Base-by-base conservation (phyloP, 139 green algal species). In the Chlamydomonas incerta region DNA sequence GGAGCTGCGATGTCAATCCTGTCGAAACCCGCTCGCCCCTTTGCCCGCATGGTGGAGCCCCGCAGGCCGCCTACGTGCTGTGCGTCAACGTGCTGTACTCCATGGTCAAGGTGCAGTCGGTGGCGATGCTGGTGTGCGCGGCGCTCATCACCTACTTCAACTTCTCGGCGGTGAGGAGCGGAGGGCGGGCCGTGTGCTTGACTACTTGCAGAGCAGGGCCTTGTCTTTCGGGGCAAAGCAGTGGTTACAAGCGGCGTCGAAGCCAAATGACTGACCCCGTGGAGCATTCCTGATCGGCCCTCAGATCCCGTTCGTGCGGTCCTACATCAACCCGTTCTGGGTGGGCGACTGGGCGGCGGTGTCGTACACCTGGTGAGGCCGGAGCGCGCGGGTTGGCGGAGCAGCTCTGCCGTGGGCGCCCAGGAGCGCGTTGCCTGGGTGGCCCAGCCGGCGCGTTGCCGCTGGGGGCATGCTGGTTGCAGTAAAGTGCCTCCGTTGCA, bases 291-390 rank as follows among this genome's bases (percentile, higher is more conserved):
- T 6, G n/a, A 55, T 14, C 57, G 33, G 4, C 26, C 34, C 41
- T 28, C 63, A 83, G 76, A 65, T 83, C 20, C 77, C 77, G 63
- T 83, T 83, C 21, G 33, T 83, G 8, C 37, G 63, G 9, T 35
- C 63, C 4, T 34, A 41, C 63, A 50, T 83, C 37, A 74, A 74
- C 63, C 18, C 72, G 18, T 18, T 47, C 18, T 83, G 77, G 77
- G 58, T 50, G 18, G 77, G 63, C n/a, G 41, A 33, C 33, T 88
- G 83, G 83, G 26, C 68, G 46, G 72, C 31, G 50, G 57, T 82
- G 20, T 28, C 50, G 1, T 88, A 82, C 83, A 70, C 72, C 46
- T 20, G 26, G 5, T 50, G 41, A 8, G 41, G 5, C 6, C 6
- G 6, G 5, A 8, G 41, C 41, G 41, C 6, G 41, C 41, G 41